A percentile compares a stretch with the other conserved stretches of the same genome.
These are phyloP conservation scores for Talaromyces sp. DNA, from an alignment of 2,329 filamentous ascomycete genomes.

Conservation along the genomic window DNA sequence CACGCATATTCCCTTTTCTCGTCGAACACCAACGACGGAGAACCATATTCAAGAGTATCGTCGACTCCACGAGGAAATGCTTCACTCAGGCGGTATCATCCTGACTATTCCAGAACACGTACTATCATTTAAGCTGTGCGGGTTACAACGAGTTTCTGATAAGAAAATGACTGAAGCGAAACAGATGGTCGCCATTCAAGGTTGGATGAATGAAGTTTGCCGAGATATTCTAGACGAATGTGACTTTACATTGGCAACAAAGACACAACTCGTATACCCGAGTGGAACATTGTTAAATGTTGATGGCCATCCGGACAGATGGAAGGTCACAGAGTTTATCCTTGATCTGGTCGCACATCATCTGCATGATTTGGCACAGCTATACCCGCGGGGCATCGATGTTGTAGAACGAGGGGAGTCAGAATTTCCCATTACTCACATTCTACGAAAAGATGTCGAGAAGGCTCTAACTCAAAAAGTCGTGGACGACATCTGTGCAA, in stretches of 20 bases:
- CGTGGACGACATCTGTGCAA: conserved; percentile 4
- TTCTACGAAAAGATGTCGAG: conserved; percentile 6
- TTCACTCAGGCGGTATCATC: conserved; percentile 51
- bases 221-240: conserved; percentile 66
- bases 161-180: conserved; percentile 40
- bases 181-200: conserved; percentile 52
- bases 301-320: conserved; percentile 54
- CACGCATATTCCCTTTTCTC: conserved; percentile 58
- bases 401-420: background rate
- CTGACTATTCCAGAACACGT: conserved; percentile 62
- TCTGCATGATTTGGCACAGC: background rate
- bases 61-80: conserved; percentile 43
- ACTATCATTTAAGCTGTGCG: conserved; percentile 63
- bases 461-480: background rate
- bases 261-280: conserved; percentile 58
- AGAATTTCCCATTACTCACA: conserved; percentile 4
- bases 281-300: conserved; percentile 49
- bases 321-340: conserved; percentile 46
- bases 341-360: conserved; percentile 36
- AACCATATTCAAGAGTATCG: conserved; percentile 33
- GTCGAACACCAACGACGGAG: conserved; percentile 39
- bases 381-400: conserved; percentile 4
- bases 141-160: conserved; percentile 56
- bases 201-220: conserved; percentile 48
- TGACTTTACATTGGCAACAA: conserved; percentile 53